Percentiles rank a stretch among this genome's conserved stretches.
Conservation (phyloP, 352 stramenopile species). For the Pythium brassicae region DNA sequence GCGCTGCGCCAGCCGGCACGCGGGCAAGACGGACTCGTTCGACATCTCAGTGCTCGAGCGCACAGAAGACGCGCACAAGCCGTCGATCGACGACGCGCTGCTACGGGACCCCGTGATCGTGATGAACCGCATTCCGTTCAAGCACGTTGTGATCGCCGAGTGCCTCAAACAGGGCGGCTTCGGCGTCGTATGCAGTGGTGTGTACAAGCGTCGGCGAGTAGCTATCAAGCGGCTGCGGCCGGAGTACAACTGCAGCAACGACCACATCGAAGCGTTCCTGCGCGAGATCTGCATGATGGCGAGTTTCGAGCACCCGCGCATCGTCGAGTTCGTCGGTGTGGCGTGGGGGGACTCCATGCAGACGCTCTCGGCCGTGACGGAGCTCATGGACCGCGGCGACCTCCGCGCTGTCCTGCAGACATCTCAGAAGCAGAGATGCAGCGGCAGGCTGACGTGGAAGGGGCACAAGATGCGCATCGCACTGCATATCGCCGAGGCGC, state of each 20-base stretch:
- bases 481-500: too few relatives aligned
- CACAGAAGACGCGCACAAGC: too few relatives aligned
- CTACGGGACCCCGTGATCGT: conserved; percentile 45
- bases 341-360: conserved; percentile 48
- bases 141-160: conserved; percentile 51
- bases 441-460: too few relatives aligned
- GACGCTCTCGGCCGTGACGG: conserved; percentile 53
- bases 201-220: conserved; percentile 53
- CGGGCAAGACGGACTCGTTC: too few relatives aligned
- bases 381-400: conserved; percentile 74
- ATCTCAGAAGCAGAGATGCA: too few relatives aligned
- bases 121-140: conserved; percentile 54
- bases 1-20: too few relatives aligned
- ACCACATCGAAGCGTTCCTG: conserved; percentile 58
- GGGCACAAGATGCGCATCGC: too few relatives aligned
- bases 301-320: conserved; percentile 47
- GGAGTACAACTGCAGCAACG: conserved; percentile 42
- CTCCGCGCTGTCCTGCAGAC: conserved; percentile 49
- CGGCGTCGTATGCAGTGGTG: conserved; percentile 55
- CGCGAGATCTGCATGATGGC: conserved; percentile 65
- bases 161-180: conserved; percentile 64
- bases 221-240: conserved; percentile 64
- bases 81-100: too few relatives aligned
- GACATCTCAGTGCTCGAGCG: too few relatives aligned
- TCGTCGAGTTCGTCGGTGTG: conserved; percentile 68